phyloP scores from a whole-genome alignment of 75 land plant species.

The Larix kaempferi region DNA sequence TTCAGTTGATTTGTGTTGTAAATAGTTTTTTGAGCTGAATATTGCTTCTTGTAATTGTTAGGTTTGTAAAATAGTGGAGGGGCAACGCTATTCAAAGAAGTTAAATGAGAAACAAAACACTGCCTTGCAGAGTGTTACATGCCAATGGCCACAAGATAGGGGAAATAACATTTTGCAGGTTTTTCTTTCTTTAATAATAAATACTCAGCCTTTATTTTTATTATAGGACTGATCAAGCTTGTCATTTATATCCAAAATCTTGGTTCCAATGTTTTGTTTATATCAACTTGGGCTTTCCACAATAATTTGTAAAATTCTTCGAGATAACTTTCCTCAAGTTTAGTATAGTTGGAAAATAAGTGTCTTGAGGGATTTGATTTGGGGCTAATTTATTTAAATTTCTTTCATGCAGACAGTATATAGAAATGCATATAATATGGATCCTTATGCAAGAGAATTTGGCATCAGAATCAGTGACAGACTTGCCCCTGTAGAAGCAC shows the following conservation, averaged over 20 bases:
- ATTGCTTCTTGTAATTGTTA: conserved; percentile 8
- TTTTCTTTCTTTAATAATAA: not conserved
- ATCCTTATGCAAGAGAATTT: conserved; percentile 66
- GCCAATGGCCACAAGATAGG: conserved; percentile 79
- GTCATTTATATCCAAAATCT: too few relatives aligned
- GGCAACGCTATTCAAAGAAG: conserved; percentile 87
- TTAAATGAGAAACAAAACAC: conserved; percentile 83
- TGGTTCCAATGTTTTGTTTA: too few relatives aligned
- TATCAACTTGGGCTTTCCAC: too few relatives aligned
- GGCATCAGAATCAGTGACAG: conserved; percentile 47
- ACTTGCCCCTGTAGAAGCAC: conserved; percentile 57
- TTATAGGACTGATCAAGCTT: too few relatives aligned
- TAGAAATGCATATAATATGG: conserved; percentile 39
- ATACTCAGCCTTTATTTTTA: too few relatives aligned
- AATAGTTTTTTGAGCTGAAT: not conserved
- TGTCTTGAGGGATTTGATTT: too few relatives aligned
- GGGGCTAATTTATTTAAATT: too few relatives aligned
- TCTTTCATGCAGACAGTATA: conserved; percentile 45
- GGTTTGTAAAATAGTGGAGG: conserved; percentile 96
- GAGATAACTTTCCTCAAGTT: too few relatives aligned
- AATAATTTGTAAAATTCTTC: too few relatives aligned
- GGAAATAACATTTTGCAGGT: conserved; percentile 77
- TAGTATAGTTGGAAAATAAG: too few relatives aligned
- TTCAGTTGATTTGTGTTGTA: not conserved
- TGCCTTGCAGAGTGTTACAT: conserved; percentile 75